Conservation (phyloP, 164 flowering plant species). For the Aristolochia contorta region DNA sequence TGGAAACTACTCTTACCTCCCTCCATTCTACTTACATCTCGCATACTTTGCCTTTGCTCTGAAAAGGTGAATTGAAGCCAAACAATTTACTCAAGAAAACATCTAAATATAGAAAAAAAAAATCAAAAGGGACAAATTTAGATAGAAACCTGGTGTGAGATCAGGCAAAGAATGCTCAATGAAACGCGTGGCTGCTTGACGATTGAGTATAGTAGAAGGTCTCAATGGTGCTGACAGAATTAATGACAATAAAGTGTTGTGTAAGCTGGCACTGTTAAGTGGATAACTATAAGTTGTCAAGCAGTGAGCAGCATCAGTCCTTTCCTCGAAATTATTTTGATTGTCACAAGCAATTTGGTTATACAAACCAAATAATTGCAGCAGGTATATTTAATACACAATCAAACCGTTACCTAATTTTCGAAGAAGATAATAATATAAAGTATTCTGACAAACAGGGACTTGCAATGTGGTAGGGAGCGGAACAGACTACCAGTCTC, state of each 20-base stretch:
- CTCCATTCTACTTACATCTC: conserved; percentile 52
- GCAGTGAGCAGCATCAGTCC: not conserved
- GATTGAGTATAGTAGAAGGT: conserved; percentile 67
- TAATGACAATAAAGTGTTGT: conserved; percentile 1
- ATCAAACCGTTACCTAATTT: no score
- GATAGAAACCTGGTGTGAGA: conserved; percentile 57
- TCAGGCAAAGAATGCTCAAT: conserved; percentile 93
- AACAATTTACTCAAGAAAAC: not conserved
- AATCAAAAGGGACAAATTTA: not conserved
- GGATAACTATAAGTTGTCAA: not conserved
- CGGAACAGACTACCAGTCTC: no score
- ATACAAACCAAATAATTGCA: not conserved
- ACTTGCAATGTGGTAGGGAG: no score
- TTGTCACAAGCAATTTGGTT: not conserved
- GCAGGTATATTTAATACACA: no score
- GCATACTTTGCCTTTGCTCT: conserved; percentile 79
- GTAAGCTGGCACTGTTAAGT: not conserved
- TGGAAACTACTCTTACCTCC: conserved; percentile 23
- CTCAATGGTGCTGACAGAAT: conserved; percentile 59
- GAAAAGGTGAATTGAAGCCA: conserved; percentile 11
- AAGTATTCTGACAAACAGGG: not conserved
- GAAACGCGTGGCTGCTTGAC: conserved; percentile 82
- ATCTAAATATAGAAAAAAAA: not conserved
- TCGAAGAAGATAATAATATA: not conserved
- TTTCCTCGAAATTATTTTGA: not conserved